Evolutionary conservation across 768 basidiomycete genomes (phyloP).

Genomic region (Termitomyces sp.): DNA sequence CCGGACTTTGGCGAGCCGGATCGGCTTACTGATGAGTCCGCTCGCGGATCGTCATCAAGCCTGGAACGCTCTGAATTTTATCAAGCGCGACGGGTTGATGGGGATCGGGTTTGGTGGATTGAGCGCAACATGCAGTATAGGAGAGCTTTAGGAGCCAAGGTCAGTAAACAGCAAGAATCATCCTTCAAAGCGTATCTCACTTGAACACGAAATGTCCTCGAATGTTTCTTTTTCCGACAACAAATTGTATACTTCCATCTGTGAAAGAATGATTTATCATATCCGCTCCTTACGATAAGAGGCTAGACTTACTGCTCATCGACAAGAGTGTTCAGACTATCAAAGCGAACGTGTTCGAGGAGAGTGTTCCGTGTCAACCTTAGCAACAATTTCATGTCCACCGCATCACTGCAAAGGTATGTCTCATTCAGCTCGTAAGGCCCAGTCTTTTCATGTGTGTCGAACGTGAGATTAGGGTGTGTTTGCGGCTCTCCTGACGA

Average conservation of each 20-base stretch:
- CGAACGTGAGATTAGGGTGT: conserved; percentile 27
- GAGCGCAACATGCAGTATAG: conserved; percentile 57
- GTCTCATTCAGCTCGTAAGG: conserved; percentile 31
- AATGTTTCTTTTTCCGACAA: conserved; percentile 39
- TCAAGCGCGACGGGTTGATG: conserved; percentile 58
- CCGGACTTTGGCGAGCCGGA: not conserved
- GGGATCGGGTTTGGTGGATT: conserved; percentile 47
- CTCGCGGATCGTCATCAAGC: conserved; percentile 67
- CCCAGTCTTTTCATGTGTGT: conserved; percentile 18
- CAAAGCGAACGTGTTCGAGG: conserved; percentile 38
- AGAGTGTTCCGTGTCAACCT: conserved; percentile 46
- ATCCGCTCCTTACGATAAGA: not conserved
- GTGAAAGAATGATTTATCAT: conserved; percentile 6
- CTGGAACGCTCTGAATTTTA: conserved; percentile 55
- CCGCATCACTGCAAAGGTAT: conserved; percentile 56
- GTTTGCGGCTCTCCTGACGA: conserved; percentile 36
- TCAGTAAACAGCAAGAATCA: not conserved
- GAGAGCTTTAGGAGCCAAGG: conserved; percentile 38
- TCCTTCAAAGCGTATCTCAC: conserved; percentile 29
- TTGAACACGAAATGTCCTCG: conserved; percentile 47
- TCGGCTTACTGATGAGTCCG: conserved; percentile 24
- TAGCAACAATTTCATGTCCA: conserved; percentile 54
- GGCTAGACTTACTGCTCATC: conserved; percentile 57
- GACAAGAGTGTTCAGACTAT: conserved; percentile 53
- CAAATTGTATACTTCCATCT: conserved; percentile 66